These are phyloP conservation scores for Nadsonia starkeyi-henricii DNA, from an alignment of 1,139 yeast genomes.

Conservation along the genomic window DNA sequence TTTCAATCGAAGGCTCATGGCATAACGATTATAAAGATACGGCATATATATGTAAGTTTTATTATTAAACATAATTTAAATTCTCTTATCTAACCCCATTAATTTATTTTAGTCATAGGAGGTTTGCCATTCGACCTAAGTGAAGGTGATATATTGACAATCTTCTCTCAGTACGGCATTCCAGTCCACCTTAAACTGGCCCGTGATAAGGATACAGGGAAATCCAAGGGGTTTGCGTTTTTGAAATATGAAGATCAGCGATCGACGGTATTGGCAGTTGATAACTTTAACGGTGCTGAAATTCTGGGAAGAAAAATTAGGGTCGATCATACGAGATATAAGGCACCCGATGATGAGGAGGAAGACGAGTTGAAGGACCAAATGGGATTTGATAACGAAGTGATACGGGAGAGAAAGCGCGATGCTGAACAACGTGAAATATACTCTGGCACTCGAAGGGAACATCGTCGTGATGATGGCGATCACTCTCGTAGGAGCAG, in stretches of 20 bases:
- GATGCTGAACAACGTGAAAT: neutral
- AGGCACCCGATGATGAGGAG: conserved; percentile 38
- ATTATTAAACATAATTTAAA: neutral
- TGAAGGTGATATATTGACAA: conserved; percentile 60
- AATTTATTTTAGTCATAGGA: conserved; percentile 35
- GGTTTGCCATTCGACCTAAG: conserved; percentile 51
- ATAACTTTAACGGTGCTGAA: conserved; percentile 65
- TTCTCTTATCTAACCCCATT: neutral
- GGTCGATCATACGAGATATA: conserved; percentile 68
- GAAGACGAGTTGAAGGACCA: conserved; percentile 3
- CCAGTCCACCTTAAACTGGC: conserved; percentile 66
- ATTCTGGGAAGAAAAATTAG: conserved; percentile 43
- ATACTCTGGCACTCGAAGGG: too few species aligned
- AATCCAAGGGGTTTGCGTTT: conserved; percentile 66
- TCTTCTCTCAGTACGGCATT: conserved; percentile 83
- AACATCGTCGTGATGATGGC: too few species aligned
- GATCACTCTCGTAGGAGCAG: neutral
- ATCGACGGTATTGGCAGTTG: conserved; percentile 76
- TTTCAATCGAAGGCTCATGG: conserved; percentile 64
- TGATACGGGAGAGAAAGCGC: neutral
- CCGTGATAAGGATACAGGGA: conserved; percentile 56
- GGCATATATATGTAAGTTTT: conserved; percentile 33
- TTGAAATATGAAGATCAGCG: conserved; percentile 71
- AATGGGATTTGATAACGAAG: neutral
- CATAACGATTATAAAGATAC: conserved; percentile 73